phyloP scores from a whole-genome alignment of 2,329 filamentous ascomycete species.

The Penicillium olsonii region DNA sequence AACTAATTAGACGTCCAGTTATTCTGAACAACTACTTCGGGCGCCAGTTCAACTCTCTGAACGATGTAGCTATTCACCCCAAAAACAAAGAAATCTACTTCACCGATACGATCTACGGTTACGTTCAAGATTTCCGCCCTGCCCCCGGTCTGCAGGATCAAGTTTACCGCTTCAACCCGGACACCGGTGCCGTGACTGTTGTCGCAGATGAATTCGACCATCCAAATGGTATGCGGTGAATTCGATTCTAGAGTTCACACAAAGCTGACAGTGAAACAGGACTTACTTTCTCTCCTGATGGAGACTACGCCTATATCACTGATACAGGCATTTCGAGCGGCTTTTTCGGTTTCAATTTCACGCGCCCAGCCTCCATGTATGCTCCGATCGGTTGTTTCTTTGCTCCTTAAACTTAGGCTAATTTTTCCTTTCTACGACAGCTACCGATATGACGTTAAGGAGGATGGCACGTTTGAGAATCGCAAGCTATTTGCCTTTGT shows the following conservation, averaged over 20 bases:
- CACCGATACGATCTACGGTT: conserved; percentile 22
- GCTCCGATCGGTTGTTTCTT: background rate
- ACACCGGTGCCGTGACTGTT: conserved; percentile 15
- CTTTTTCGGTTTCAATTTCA: conserved; percentile 18
- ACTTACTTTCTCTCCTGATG: conserved; percentile 21
- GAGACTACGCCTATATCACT: conserved; percentile 18
- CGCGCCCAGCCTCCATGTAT: conserved; percentile 19
- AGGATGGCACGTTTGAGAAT: conserved; percentile 17
- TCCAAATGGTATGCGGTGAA: conserved; percentile 13
- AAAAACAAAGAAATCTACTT: conserved; percentile 22
- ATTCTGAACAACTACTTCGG: conserved; percentile 25
- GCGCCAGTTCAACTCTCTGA: conserved; percentile 23
- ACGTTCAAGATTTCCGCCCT: conserved; percentile 22
- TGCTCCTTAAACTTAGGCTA: background rate
- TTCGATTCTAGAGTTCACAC: background rate
- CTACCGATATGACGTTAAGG: conserved; percentile 15
- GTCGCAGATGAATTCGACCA: conserved; percentile 16
- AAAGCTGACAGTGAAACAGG: conserved; percentile 2
- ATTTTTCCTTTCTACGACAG: background rate
- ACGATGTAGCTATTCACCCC: conserved; percentile 20
- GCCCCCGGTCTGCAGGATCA: conserved; percentile 19
- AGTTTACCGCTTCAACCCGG: conserved; percentile 19
- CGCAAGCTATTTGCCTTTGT: conserved; percentile 20
- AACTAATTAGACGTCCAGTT: conserved; percentile 1
- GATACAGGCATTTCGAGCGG: conserved; percentile 21